These are phyloP conservation scores for Uromyces viciae-fabae DNA, from an alignment of 1,284 basidiomycete genomes.

Conservation along the genomic window DNA sequence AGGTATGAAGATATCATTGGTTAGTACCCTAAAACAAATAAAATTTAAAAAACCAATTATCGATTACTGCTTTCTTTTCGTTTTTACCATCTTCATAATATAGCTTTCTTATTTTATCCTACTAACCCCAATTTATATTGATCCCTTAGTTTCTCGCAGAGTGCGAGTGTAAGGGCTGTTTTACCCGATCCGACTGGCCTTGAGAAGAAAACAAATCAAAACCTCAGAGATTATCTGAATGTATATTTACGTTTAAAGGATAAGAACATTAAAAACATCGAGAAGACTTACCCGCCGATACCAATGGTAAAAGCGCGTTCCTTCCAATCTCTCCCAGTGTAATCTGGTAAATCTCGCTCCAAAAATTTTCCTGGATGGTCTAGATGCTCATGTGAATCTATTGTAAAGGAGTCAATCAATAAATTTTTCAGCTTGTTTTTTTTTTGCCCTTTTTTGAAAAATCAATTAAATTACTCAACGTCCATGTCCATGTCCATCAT, in stretches of 20 bases:
- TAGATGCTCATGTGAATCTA: constrained; percentile 48
- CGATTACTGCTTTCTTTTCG: neutral
- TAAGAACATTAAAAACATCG: neutral
- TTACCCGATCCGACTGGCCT: constrained; percentile 88
- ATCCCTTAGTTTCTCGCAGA: constrained; percentile 78
- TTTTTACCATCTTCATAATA: neutral
- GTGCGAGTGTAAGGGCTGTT: constrained; percentile 84
- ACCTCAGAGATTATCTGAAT: too few relatives aligned
- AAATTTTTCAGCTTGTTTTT: neutral
- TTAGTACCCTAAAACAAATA: constrained; percentile 62
- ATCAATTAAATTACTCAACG: constrained; percentile 2
- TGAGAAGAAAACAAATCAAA: too few relatives aligned
- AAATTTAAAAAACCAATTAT: neutral
- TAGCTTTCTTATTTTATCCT: neutral
- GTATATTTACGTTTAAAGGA: neutral
- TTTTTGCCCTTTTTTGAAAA: neutral
- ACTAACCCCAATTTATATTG: constrained; percentile 75
- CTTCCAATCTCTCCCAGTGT: constrained; percentile 73
- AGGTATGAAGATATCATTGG: constrained; percentile 94
- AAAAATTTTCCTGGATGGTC: constrained; percentile 71
- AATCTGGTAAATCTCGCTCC: constrained; percentile 89
- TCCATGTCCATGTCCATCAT: constrained; percentile 40
- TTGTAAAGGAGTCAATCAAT: neutral
- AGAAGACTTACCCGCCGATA: constrained; percentile 75
- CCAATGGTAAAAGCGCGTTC: constrained; percentile 95